Evolutionary conservation across 495 filamentous ascomycete species (phyloP), one percentile per base, ranked within the genome.

Genomic region (Podospora pseudopauciseta): DNA sequence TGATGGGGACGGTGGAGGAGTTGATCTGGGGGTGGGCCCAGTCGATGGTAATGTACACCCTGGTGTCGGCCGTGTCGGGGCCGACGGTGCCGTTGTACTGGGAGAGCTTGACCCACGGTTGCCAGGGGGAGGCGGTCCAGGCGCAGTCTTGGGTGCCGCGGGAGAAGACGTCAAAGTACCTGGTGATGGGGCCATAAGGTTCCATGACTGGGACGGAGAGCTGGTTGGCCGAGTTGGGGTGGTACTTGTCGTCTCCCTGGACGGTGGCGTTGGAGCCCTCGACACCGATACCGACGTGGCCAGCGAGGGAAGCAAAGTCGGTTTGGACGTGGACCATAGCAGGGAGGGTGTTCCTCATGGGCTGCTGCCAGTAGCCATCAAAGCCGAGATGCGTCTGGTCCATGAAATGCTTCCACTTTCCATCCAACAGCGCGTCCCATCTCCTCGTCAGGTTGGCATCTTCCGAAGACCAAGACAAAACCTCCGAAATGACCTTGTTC

Each of bases 321-420:
- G 80, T 80, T 72, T 88, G 85, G 23, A 88, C 84, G 71, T 85
- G 88, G 7, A 83, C 68, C 73, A 91, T 80, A n/a, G 81, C 78
- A 3, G 89, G 89, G 26, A 89, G 80, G 1, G 83, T 82, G 72
- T 91, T 89, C 32, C 89, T 80, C 89, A 90, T 91, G 3, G 89
- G 85, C 72, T 91, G 89, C 73, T 91, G 89, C 88, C 86, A 86
- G 75, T 85, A 85, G 54, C 78, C 79, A 23, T 83, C 78, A 55
- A 82, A 86, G 28, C 83, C 82, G 19, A 86, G 77, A 68, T 86
- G 84, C 1, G 84, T 84, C 78, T 85, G 84, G 70, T 90, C 88
- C 76, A 91, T 86, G 76, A 93, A 88, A 75, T 89, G 86, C 73
- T 84, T 86, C 90, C 90, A 93, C 77, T 91, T 92, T 0, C 90